phyloP scores from a whole-genome alignment of 257 asterid genomes.

The Nicotiana undulata region DNA sequence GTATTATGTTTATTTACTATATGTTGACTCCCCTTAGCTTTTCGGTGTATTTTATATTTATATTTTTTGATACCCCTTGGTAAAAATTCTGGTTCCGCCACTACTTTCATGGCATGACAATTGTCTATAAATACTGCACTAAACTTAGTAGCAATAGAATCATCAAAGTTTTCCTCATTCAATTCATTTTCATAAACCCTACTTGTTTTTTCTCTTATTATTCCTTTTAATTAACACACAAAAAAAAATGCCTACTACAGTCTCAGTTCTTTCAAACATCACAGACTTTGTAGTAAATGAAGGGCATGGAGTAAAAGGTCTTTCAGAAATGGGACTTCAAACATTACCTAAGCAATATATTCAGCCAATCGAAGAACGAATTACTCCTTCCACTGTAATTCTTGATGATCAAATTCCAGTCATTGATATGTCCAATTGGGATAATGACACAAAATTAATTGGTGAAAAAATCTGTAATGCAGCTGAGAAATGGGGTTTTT shows the following conservation, averaged over 20 bases:
- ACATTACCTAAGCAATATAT: slow-evolving; percentile 23
- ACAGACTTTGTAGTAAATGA: slow-evolving; percentile 9
- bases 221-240: not conserved
- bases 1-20: too few species aligned
- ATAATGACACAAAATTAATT: slow-evolving; percentile 6
- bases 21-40: too few species aligned
- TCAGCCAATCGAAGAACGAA: slow-evolving; percentile 21
- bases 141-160: not conserved
- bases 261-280: not conserved
- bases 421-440: slow-evolving; percentile 22
- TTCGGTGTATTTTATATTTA: too few species aligned
- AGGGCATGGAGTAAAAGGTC: slow-evolving; percentile 31
- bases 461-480: slow-evolving; percentile 9
- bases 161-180: not conserved
- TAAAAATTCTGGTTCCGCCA: too few species aligned
- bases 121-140: not conserved
- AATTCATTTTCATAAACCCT: not conserved
- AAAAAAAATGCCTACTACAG: slow-evolving; percentile 3
- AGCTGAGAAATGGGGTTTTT: slow-evolving; percentile 28
- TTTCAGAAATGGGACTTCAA: slow-evolving; percentile 14
- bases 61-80: too few species aligned
- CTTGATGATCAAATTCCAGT: slow-evolving; percentile 17
- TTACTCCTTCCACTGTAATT: not conserved
- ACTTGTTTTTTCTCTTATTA: not conserved
- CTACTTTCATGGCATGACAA: not conserved